These are phyloP conservation scores for Abelmoschus esculentus DNA, from an alignment of 345 rosid genomes.

Conservation along the genomic window DNA sequence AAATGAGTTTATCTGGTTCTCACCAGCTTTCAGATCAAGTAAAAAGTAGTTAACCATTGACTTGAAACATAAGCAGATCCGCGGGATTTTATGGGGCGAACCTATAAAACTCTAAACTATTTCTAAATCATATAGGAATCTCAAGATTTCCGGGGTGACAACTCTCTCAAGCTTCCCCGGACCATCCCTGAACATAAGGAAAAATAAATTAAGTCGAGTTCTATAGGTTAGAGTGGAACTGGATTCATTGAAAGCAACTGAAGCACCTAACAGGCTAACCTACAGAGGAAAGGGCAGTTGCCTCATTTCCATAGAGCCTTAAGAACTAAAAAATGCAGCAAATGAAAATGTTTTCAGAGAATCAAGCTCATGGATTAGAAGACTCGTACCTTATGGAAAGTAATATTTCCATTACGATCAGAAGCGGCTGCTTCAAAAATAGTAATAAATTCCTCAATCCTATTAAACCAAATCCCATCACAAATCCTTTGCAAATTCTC, in stretches of 20 bases:
- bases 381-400: not conserved
- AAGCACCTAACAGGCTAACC: not conserved
- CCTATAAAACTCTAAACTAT: too few species aligned
- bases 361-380: not conserved
- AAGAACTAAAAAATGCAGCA: not conserved
- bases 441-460: constrained; percentile 35
- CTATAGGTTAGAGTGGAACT: not conserved
- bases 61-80: not conserved
- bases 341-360: not conserved
- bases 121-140: too few species aligned
- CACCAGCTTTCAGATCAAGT: not conserved
- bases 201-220: not conserved
- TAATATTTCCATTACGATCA: constrained; percentile 1
- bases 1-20: too few species aligned
- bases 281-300: not conserved
- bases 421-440: constrained; percentile 7
- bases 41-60: not conserved
- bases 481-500: constrained; percentile 95
- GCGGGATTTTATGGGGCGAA: constrained; percentile 29
- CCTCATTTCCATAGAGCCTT: not conserved
- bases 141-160: too few species aligned
- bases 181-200: constrained; percentile 35
- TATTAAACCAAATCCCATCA: constrained; percentile 91
- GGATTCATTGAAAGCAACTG: not conserved
- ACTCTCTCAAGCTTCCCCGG: constrained; percentile 3